These are phyloP conservation scores for Osmanthus fragrans DNA, from an alignment of 257 asterid genomes.

Conservation along the genomic window DNA sequence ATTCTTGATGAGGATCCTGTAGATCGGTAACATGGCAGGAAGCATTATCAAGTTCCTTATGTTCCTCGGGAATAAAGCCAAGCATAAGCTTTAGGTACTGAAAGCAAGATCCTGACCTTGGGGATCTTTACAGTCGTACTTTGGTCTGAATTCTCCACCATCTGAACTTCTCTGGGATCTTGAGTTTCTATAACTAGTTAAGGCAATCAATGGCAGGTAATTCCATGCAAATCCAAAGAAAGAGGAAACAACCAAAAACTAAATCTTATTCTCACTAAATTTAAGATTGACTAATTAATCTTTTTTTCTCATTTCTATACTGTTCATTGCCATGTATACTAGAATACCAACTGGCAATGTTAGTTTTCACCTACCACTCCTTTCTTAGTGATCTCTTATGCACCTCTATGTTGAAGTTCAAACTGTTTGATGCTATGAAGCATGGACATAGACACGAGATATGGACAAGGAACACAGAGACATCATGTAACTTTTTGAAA, in stretches of 20 bases:
- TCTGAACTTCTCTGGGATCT: constrained; percentile 77
- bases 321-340: background rate
- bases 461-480: no score
- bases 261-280: background rate
- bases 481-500: no score
- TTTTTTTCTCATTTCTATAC: no score
- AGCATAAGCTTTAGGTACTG: constrained; percentile 33
- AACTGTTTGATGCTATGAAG: no score
- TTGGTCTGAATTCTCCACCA: constrained; percentile 91
- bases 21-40: constrained; percentile 32
- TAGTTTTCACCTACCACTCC: no score
- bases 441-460: no score
- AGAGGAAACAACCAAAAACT: background rate
- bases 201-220: constrained; percentile 37
- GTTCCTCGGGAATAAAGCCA: constrained; percentile 34
- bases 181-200: constrained; percentile 62
- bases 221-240: constrained; percentile 16
- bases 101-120: constrained; percentile 46
- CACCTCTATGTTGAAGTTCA: no score
- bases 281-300: no score
- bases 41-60: constrained; percentile 34
- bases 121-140: constrained; percentile 57
- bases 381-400: no score
- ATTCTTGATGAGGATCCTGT: constrained; percentile 32
- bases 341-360: no score